These are phyloP conservation scores for Quercus gilva DNA, from an alignment of 306 rosid genomes.

Conservation along the genomic window DNA sequence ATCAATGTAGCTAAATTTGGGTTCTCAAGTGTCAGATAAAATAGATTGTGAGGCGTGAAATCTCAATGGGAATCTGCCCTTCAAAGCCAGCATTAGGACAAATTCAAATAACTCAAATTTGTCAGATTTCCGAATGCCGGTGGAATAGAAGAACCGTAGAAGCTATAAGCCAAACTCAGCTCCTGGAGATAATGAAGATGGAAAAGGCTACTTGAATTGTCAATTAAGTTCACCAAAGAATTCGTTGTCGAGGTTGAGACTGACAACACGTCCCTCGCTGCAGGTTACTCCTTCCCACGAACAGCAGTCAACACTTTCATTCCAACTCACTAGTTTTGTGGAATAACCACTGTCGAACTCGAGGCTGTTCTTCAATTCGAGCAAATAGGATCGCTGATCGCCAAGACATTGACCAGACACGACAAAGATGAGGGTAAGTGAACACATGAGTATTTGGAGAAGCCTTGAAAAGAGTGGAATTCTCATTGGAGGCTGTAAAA, in stretches of 20 bases:
- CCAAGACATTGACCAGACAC: constrained; percentile 35
- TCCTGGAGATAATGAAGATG: constrained; percentile 23
- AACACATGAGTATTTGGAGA: constrained; percentile 3
- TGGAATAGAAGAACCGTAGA: constrained; percentile 18
- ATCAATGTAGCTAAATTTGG: constrained; percentile 24
- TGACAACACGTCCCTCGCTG: constrained; percentile 25
- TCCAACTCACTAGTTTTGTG: constrained; percentile 36
- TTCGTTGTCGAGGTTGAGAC: constrained; percentile 34
- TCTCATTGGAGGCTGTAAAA: constrained; percentile 20
- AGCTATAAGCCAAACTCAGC: constrained; percentile 26
- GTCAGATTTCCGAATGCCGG: constrained; percentile 24
- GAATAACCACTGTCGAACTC: background rate
- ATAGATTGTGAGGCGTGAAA: constrained; percentile 37
- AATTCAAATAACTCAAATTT: constrained; percentile 25
- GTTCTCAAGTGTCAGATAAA: background rate
- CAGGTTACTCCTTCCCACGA: constrained; percentile 51
- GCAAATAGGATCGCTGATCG: constrained; percentile 40
- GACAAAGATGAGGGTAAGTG: background rate
- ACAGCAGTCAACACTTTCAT: constrained; percentile 26
- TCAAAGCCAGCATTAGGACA: constrained; percentile 36
- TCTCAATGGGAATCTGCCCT: constrained; percentile 40
- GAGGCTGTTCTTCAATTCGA: constrained; percentile 42
- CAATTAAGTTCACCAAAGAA: constrained; percentile 29
- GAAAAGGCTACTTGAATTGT: constrained; percentile 27
- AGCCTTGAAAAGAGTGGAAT: constrained; percentile 20